Evolutionary conservation across 169 alveolate genomes (phyloP).

Genomic region (Pseudocohnilembus persalinus): DNA sequence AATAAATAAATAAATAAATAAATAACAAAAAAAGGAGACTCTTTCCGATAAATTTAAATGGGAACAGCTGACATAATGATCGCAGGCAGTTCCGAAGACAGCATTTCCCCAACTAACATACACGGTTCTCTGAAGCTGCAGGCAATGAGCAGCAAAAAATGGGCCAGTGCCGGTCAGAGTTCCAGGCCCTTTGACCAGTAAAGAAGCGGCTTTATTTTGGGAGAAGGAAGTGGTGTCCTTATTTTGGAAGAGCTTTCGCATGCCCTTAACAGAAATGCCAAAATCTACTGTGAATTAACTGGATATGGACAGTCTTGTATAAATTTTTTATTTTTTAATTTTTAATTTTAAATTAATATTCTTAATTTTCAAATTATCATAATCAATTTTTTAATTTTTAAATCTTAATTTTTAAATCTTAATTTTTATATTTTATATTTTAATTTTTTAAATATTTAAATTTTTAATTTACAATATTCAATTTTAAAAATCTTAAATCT

Average conservation of each 20-base stretch:
- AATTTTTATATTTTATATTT: no score
- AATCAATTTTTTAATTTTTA: no score
- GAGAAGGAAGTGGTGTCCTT: constrained; percentile 90
- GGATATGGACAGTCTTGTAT: constrained; percentile 59
- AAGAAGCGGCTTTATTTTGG: constrained; percentile 89
- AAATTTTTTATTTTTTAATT: no score
- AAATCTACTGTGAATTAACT: constrained; percentile 83
- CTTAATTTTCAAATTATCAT: no score
- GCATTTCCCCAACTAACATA: constrained; percentile 74
- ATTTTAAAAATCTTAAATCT: no score
- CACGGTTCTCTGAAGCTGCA: constrained; percentile 77
- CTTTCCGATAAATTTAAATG: constrained; percentile 67
- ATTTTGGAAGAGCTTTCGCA: constrained; percentile 84
- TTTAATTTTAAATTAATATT: no score
- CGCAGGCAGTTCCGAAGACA: constrained; percentile 87
- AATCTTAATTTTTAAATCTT: no score
- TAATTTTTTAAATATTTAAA: no score
- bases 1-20: no score
- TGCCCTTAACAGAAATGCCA: constrained; percentile 86
- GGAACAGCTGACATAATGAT: constrained; percentile 82
- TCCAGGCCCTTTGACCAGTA: constrained; percentile 87
- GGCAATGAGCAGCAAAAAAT: constrained; percentile 76
- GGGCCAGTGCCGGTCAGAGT: constrained; percentile 80
- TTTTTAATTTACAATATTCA: no score
- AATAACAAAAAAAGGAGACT: constrained; percentile 42